phyloP scores from a whole-genome alignment of 2,329 filamentous ascomycete species.

The Teratosphaeria viscida region DNA sequence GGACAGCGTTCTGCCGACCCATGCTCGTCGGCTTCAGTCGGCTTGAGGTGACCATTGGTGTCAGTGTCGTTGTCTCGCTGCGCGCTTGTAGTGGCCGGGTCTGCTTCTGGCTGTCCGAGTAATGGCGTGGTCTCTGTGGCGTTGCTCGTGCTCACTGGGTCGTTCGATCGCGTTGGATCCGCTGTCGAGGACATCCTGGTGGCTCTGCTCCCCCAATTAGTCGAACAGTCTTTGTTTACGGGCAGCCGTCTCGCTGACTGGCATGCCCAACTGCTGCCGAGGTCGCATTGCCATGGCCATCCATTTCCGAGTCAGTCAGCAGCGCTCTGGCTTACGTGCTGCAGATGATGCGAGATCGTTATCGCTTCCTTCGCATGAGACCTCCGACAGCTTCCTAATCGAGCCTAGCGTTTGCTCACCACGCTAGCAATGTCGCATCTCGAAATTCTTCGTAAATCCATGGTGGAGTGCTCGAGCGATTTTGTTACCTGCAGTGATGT shows the following conservation, averaged over 20 bases:
- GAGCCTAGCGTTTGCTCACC: neutral
- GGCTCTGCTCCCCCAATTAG: neutral
- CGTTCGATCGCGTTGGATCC: neutral
- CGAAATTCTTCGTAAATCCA: neutral
- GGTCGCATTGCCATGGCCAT: neutral
- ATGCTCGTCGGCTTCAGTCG: neutral
- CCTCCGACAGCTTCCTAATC: neutral
- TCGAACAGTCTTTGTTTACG: neutral
- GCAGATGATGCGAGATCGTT: neutral
- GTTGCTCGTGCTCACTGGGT: neutral
- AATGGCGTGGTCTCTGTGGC: neutral
- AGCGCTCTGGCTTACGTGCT: neutral
- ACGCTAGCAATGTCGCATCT: neutral
- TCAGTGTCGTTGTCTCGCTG: neutral
- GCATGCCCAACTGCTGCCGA: neutral
- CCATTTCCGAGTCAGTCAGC: neutral
- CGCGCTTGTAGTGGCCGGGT: neutral
- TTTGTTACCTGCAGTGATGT: constrained; percentile 9
- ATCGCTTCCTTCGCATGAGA: neutral
- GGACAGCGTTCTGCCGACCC: constrained; percentile 2
- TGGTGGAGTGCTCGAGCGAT: neutral
- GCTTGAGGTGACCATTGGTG: neutral
- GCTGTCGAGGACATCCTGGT: neutral
- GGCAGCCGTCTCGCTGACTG: neutral
- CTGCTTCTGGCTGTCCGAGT: neutral